phyloP scores from a whole-genome alignment of 139 green algal genomes.

The Tetradesmus lagerheimii region DNA sequence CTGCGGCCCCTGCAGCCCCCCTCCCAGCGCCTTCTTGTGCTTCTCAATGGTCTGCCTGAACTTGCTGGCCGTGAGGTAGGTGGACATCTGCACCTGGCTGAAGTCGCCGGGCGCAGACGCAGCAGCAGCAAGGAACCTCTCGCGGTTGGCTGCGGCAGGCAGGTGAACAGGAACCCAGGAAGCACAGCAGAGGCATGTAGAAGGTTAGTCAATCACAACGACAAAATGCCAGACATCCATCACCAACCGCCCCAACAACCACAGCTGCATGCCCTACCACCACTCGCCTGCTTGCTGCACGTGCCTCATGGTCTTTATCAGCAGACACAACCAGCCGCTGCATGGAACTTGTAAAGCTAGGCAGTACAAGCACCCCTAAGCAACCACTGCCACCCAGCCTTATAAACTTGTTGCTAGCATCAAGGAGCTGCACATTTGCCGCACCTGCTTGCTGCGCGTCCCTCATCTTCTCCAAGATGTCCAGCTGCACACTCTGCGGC shows the following conservation, averaged over 20 bases:
- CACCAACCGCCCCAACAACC: too few relatives aligned
- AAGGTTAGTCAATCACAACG: not conserved
- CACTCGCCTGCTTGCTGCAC: too few relatives aligned
- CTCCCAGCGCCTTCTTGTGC: slow-evolving; percentile 61
- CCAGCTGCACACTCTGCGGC: slow-evolving; percentile 90
- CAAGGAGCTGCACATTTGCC: too few relatives aligned
- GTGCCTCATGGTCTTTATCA: too few relatives aligned
- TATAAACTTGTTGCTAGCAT: too few relatives aligned
- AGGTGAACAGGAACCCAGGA: not conserved
- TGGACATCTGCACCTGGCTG: slow-evolving; percentile 73
- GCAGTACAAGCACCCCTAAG: too few relatives aligned
- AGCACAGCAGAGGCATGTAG: not conserved
- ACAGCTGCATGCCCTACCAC: too few relatives aligned
- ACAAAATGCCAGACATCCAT: too few relatives aligned
- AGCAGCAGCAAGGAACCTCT: slow-evolving; percentile 72
- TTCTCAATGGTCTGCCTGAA: slow-evolving; percentile 65
- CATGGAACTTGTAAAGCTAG: too few relatives aligned
- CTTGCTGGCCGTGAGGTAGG: slow-evolving; percentile 78
- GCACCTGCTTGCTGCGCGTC: slow-evolving; percentile 73
- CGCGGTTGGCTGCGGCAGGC: slow-evolving; percentile 70
- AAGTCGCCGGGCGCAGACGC: slow-evolving; percentile 58
- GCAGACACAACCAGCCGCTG: too few relatives aligned
- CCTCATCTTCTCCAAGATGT: slow-evolving; percentile 82
- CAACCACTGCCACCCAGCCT: too few relatives aligned
- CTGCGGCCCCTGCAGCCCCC: slow-evolving; percentile 11